Conservation (phyloP, 371 early-diverging fungal species). For the Rhizopus delemar region DNA sequence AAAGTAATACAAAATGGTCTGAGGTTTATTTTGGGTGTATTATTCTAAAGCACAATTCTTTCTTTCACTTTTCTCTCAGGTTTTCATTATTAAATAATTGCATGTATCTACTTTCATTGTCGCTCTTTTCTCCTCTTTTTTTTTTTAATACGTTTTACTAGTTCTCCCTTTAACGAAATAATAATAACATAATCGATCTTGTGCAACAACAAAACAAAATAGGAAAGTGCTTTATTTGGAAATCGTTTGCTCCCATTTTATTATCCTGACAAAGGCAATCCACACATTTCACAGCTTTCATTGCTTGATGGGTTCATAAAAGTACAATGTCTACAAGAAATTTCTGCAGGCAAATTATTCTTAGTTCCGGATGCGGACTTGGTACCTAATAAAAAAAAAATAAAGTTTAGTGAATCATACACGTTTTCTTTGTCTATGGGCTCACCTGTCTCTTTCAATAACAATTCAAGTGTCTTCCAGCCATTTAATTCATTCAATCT, state of each 20-base stretch:
- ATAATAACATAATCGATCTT: not conserved
- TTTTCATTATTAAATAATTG: no score
- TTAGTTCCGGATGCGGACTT: slow-evolving; percentile 24
- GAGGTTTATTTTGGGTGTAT: not conserved
- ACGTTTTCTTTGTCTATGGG: slow-evolving; percentile 1
- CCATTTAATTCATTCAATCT: slow-evolving; percentile 56
- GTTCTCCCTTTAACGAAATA: not conserved
- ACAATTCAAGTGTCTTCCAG: slow-evolving; percentile 80
- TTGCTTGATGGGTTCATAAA: slow-evolving; percentile 72
- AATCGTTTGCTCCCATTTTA: slow-evolving; percentile 1
- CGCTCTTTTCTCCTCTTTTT: not conserved
- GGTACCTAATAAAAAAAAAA: slow-evolving; percentile 8
- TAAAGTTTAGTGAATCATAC: no score
- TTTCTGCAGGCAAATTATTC: slow-evolving; percentile 42
- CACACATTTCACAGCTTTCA: slow-evolving; percentile 93
- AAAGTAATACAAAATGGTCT: slow-evolving; percentile 7
- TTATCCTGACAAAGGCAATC: slow-evolving; percentile 67
- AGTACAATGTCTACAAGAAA: slow-evolving; percentile 93
- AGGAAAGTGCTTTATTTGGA: not conserved
- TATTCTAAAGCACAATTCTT: no score
- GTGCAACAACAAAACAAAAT: not conserved
- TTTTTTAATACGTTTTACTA: not conserved
- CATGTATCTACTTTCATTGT: not conserved
- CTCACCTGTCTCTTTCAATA: slow-evolving; percentile 64
- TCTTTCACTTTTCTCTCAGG: no score